phyloP scores from a whole-genome alignment of 225 moss, liverwort and hornwort genomes.

The Marchantia paleacea region DNA sequence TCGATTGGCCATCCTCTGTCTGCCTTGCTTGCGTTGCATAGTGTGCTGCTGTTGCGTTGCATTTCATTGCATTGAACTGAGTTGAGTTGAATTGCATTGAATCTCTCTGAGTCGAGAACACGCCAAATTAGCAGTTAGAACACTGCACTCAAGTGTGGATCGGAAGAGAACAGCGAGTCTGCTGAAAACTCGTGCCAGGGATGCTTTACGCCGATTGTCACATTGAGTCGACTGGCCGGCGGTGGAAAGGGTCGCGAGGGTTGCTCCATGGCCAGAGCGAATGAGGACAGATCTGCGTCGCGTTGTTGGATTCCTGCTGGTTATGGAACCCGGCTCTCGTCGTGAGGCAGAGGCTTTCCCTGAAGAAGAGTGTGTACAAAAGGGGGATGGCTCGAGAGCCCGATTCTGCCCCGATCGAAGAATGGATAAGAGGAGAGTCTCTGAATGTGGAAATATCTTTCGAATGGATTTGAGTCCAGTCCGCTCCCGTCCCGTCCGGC shows the following conservation, averaged over 20 bases:
- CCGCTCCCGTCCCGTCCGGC: background rate
- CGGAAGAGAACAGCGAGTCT: background rate
- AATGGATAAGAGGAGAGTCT: constrained; percentile 3
- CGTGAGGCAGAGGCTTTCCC: no score
- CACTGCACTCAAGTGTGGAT: background rate
- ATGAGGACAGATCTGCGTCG: background rate
- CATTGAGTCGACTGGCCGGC: background rate
- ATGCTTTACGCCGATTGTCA: background rate
- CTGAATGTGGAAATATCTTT: background rate
- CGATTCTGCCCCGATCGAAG: background rate
- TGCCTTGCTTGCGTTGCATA: no score
- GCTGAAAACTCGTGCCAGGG: background rate
- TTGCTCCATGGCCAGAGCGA: background rate
- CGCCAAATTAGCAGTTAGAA: background rate
- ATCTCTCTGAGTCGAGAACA: background rate
- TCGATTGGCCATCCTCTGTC: background rate
- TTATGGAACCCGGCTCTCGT: background rate
- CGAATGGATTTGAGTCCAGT: background rate
- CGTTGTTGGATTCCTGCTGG: background rate
- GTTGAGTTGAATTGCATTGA: no score
- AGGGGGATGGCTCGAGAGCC: background rate
- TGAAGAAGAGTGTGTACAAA: background rate
- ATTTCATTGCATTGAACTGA: no score
- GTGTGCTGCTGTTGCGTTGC: no score
- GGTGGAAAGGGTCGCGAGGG: background rate